These are phyloP conservation scores for Tuber aestivum DNA, from an alignment of 495 filamentous ascomycete species.

Conservation along the genomic window DNA sequence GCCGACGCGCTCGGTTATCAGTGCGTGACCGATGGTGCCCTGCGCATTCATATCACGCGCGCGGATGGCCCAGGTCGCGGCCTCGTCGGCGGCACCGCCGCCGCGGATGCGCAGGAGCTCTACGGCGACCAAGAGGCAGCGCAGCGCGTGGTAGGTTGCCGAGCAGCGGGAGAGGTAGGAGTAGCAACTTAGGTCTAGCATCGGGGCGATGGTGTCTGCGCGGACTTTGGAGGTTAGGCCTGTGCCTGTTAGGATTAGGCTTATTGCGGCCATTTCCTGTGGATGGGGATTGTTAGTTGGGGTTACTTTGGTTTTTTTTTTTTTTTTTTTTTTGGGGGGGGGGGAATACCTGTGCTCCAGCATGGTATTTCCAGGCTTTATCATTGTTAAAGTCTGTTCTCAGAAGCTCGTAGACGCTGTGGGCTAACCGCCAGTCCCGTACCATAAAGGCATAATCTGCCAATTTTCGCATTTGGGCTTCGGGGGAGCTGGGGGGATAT, in stretches of 20 bases:
- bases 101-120: conserved; percentile 77
- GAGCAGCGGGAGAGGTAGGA: conserved; percentile 82
- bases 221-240: conserved; percentile 64
- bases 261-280: conserved; percentile 86
- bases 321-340: background rate
- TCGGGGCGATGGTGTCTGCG: conserved; percentile 71
- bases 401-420: conserved; percentile 82
- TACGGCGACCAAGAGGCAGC: conserved; percentile 66
- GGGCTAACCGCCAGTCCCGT: conserved; percentile 86
- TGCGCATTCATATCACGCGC: conserved; percentile 70
- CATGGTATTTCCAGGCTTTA: conserved; percentile 94
- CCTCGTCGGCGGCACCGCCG: conserved; percentile 73
- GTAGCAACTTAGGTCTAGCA: conserved; percentile 81
- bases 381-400: conserved; percentile 83
- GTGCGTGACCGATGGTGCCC: conserved; percentile 66
- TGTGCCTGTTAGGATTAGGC: conserved; percentile 66
- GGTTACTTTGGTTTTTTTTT: no score
- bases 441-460: conserved; percentile 96
- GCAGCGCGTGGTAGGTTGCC: conserved; percentile 65
- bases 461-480: conserved; percentile 86
- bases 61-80: conserved; percentile 74
- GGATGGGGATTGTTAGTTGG: background rate
- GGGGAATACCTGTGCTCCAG: conserved; percentile 53
- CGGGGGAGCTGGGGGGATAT: conserved; percentile 74
- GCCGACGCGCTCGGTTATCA: conserved; percentile 76